Evolutionary conservation across 129 eudicot genomes (phyloP), one percentile per base, ranked within the genome.

Genomic region (Flaveria linearis): DNA sequence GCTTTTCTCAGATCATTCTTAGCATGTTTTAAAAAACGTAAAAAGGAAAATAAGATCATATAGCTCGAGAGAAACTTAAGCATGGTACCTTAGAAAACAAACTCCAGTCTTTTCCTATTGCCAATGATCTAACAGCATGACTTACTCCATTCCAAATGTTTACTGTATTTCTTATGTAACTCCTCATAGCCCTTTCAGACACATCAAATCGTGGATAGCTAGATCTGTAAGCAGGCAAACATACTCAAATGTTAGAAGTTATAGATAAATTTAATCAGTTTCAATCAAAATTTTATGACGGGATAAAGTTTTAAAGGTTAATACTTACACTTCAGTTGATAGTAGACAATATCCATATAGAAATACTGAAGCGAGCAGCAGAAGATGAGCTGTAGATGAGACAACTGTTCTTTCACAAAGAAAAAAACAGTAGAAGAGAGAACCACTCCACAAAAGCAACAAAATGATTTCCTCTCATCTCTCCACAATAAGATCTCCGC

Each of bases 401-500:
- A 94, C 30, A 17, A 89, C 66, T 75, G 96, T 86, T 73, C 85
- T 86, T 76, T 91, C 96, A 69, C 85, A 81, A 14, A 87, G 89
- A 75, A 87, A 91, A 83, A 94, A 84, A 96, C 97, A 88, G 82
- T 89, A 85, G 83, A 87, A 88, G 71, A 89, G 71, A 69, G 84
- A 67, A 61, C 85, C 78, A 86, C 76, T 51, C 80, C 83, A 68
- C 84, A 69, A 76, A 94, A 94, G 77, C 71, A 85, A 58, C 81
- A 66, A 76, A 91, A 94, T 56, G 96, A 87, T 68, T 81, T 92
- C 86, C 79, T 91, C 83, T 94, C 97, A 80, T 94, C 93, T 71
- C 96, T 91, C 98, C 98, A 94, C 49, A 94, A 86, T 76, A 94
- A 86, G 67, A 94, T 83, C 58, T 91, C 90, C 42, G 98, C 91